Evolutionary conservation across 345 rosid genomes (phyloP).

Genomic region (Eucalyptus regnans): DNA sequence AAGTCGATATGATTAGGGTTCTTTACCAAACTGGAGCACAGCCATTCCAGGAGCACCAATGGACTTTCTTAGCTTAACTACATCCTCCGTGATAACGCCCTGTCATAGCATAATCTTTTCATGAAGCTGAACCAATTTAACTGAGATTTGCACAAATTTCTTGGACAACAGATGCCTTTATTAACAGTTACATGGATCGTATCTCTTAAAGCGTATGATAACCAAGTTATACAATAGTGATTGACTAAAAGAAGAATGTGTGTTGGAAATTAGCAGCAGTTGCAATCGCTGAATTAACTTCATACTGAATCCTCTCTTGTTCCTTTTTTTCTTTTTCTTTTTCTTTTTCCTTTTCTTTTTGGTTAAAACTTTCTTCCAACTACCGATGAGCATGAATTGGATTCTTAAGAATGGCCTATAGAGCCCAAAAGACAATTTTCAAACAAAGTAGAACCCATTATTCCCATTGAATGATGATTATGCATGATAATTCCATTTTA

Average conservation of each 20-base stretch:
- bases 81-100: conserved; percentile 98
- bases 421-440: background rate
- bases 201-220: background rate
- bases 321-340: background rate
- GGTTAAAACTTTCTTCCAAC: background rate
- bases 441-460: background rate
- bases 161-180: background rate
- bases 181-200: background rate
- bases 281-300: background rate
- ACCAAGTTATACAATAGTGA: background rate
- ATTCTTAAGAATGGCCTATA: background rate
- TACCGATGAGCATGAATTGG: background rate
- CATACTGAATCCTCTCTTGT: background rate
- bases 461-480: background rate
- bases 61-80: conserved; percentile 70
- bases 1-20: background rate
- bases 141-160: background rate
- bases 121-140: background rate
- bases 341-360: background rate
- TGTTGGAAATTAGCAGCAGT: background rate
- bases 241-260: background rate
- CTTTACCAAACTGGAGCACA: conserved; percentile 91
- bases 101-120: conserved; percentile 4
- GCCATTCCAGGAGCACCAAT: conserved; percentile 98
- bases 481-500: background rate